phyloP scores from a whole-genome alignment of 2,329 filamentous ascomycete genomes.

The Colletotrichum orbiculare region DNA sequence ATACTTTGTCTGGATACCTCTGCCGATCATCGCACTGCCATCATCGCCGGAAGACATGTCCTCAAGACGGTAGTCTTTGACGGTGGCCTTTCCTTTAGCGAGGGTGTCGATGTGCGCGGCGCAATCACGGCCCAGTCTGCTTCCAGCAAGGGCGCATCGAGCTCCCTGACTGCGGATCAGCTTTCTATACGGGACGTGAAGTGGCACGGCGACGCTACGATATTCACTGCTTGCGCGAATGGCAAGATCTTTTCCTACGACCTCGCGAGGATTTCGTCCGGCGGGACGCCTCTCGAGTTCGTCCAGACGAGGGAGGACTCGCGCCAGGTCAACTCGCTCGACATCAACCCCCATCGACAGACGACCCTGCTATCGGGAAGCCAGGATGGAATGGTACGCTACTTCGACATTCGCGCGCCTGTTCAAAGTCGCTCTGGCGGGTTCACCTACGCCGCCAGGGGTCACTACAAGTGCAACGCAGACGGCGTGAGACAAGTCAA shows the following conservation, averaged over 20 bases:
- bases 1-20: constrained; percentile 69
- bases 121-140: constrained; percentile 63
- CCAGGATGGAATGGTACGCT: constrained; percentile 71
- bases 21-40: constrained; percentile 64
- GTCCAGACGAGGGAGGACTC: constrained; percentile 71
- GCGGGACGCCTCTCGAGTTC: constrained; percentile 60
- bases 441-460: constrained; percentile 58
- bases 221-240: constrained; percentile 72
- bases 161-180: constrained; percentile 58
- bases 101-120: constrained; percentile 68
- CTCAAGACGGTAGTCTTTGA: constrained; percentile 71
- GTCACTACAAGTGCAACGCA: constrained; percentile 61
- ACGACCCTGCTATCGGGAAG: constrained; percentile 71
- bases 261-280: constrained; percentile 60
- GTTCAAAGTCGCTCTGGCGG: constrained; percentile 59
- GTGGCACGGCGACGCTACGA: constrained; percentile 64
- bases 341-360: constrained; percentile 69
- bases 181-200: constrained; percentile 73
- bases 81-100: constrained; percentile 59
- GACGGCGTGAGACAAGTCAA: constrained; percentile 71
- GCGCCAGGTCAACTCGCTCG: constrained; percentile 71
- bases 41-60: constrained; percentile 69
- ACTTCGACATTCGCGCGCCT: constrained; percentile 67
- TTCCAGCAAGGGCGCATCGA: constrained; percentile 54
- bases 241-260: constrained; percentile 75